Conservation (phyloP, 2,329 filamentous ascomycete genomes). For the Diaporthe sp. region DNA sequence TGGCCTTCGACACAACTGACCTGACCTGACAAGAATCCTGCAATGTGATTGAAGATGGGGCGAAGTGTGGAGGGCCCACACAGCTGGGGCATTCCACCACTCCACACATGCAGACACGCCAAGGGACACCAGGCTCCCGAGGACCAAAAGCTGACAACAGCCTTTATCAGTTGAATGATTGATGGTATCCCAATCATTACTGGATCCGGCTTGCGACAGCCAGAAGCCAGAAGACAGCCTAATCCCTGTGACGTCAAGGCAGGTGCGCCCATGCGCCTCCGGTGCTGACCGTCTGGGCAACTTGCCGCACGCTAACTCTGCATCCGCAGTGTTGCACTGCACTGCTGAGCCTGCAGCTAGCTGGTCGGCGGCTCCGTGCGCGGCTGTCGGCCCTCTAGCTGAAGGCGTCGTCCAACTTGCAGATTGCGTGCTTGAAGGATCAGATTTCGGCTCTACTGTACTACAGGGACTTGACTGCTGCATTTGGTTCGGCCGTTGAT, state of each 20-base stretch:
- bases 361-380: conserved; percentile 26
- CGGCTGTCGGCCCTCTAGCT: conserved; percentile 1
- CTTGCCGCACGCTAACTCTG: not conserved
- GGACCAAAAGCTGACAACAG: not conserved
- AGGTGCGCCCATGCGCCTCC: not conserved
- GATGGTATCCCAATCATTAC: not conserved
- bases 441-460: not conserved
- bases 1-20: not conserved
- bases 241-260: conserved; percentile 20
- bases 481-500: not conserved
- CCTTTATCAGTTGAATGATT: not conserved
- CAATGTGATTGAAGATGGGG: conserved; percentile 22
- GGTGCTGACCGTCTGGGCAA: not conserved
- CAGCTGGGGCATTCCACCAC: not conserved
- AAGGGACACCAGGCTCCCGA: not conserved
- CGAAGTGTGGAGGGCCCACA: not conserved
- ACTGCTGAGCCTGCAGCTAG: not conserved
- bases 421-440: conserved; percentile 32
- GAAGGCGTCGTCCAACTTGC: conserved; percentile 5
- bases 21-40: conserved; percentile 6
- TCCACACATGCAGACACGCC: not conserved
- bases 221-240: not conserved
- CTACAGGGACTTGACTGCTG: not conserved
- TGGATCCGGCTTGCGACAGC: not conserved
- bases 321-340: not conserved